These are phyloP conservation scores for Candida namnaoensis DNA, from an alignment of 805 yeast genomes.

Conservation along the genomic window DNA sequence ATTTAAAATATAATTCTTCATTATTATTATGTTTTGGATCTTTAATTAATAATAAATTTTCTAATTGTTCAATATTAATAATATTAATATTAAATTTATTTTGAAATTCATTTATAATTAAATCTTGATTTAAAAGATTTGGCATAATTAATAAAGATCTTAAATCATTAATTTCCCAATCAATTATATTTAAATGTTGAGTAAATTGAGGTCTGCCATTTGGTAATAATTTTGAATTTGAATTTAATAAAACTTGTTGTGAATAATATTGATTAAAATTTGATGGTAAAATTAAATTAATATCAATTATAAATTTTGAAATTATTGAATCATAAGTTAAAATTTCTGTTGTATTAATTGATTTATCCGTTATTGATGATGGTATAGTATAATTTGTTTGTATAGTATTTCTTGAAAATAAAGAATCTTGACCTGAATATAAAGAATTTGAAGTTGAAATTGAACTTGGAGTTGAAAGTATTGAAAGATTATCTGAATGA, in stretches of 20 bases:
- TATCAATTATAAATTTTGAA: conserved; percentile 1
- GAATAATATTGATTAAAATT: conserved; percentile 48
- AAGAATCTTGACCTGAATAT: background rate
- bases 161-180: conserved; percentile 67
- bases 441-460: too few species aligned
- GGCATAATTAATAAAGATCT: conserved; percentile 54
- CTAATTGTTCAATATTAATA: conserved; percentile 14
- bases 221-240: conserved; percentile 25
- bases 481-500: background rate
- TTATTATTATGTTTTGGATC: conserved; percentile 16
- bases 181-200: conserved; percentile 43
- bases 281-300: conserved; percentile 43
- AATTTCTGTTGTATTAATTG: background rate
- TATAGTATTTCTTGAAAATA: conserved; percentile 5
- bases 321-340: conserved; percentile 2
- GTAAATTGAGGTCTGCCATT: conserved; percentile 61
- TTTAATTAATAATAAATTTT: conserved; percentile 14
- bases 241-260: conserved; percentile 41
- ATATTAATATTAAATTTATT: too few species aligned
- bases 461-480: too few species aligned
- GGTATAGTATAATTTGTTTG: conserved; percentile 7
- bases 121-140: conserved; percentile 2
- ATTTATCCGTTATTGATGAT: conserved; percentile 1
- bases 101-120: too few species aligned
- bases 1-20: conserved; percentile 22